Conservation (phyloP, 2,329 filamentous ascomycete genomes). For the Cytospora schulzeri region DNA sequence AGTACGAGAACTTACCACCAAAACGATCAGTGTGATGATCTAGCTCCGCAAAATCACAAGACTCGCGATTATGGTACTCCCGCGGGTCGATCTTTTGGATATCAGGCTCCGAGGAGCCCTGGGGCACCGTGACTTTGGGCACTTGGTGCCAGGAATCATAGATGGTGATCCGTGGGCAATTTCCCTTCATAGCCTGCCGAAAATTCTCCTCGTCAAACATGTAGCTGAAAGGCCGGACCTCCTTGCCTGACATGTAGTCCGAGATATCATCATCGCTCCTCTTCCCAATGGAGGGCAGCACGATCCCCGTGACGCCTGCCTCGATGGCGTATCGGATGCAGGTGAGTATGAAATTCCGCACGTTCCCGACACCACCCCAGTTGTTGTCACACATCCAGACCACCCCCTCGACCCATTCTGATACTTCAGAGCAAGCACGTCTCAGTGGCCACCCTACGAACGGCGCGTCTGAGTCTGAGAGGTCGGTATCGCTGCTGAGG, state of each 20-base stretch:
- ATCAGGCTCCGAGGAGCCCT: slow-evolving; percentile 30
- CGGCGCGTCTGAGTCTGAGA: slow-evolving; percentile 44
- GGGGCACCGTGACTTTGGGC: slow-evolving; percentile 35
- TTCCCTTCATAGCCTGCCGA: slow-evolving; percentile 38
- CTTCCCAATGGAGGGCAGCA: slow-evolving; percentile 48
- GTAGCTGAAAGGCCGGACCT: slow-evolving; percentile 43
- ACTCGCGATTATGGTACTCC: slow-evolving; percentile 40
- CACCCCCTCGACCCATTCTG: slow-evolving; percentile 43
- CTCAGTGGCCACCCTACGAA: slow-evolving; percentile 50
- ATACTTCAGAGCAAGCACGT: slow-evolving; percentile 47
- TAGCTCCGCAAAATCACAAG: slow-evolving; percentile 44
- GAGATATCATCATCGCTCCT: slow-evolving; percentile 45
- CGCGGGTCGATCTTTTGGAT: slow-evolving; percentile 45
- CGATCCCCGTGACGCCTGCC: slow-evolving; percentile 48
- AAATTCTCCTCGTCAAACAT: slow-evolving; percentile 53
- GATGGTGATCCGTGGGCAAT: slow-evolving; percentile 48
- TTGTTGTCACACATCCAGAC: slow-evolving; percentile 55
- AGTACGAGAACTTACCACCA: slow-evolving; percentile 26
- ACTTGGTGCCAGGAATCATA: slow-evolving; percentile 43
- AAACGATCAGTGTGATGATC: slow-evolving; percentile 46
- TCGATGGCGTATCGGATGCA: slow-evolving; percentile 53
- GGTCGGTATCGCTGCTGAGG: slow-evolving; percentile 36
- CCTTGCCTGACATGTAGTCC: slow-evolving; percentile 44
- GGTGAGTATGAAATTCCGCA: slow-evolving; percentile 53
- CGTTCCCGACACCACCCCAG: slow-evolving; percentile 53